Evolutionary conservation across 768 basidiomycete species (phyloP).

Genomic region (Stropharia rugosoannulata): DNA sequence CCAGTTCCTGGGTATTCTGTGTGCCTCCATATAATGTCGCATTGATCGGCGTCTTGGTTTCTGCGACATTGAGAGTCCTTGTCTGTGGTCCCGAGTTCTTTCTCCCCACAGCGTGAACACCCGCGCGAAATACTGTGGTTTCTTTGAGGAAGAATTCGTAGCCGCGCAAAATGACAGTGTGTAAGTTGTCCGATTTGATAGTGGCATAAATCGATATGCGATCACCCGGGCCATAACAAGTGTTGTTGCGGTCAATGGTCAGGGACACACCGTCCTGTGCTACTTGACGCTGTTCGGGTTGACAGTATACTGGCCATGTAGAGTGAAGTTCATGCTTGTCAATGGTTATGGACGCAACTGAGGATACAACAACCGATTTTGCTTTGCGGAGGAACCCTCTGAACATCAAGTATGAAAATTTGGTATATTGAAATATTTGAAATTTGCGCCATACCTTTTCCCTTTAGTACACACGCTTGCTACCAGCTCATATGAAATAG

Average conservation of each 20-base stretch:
- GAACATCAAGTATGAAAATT: constrained; percentile 10
- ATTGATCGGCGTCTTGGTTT: constrained; percentile 72
- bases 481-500: constrained; percentile 88
- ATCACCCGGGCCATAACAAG: constrained; percentile 88
- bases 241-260: constrained; percentile 69
- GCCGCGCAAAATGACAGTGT: constrained; percentile 73
- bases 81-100: constrained; percentile 55
- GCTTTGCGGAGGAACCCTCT: constrained; percentile 84
- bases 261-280: constrained; percentile 71
- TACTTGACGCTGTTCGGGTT: constrained; percentile 69
- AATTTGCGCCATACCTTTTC: constrained; percentile 60
- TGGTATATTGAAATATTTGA: neutral
- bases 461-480: constrained; percentile 85
- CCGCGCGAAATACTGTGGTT: constrained; percentile 70
- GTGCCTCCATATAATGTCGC: constrained; percentile 73
- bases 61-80: constrained; percentile 54
- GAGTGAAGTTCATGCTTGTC: constrained; percentile 95
- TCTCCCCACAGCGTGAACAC: constrained; percentile 52
- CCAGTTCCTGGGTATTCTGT: constrained; percentile 71
- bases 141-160: constrained; percentile 84
- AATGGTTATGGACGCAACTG: constrained; percentile 72
- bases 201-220: constrained; percentile 70
- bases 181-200: constrained; percentile 67
- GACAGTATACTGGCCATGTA: constrained; percentile 88
- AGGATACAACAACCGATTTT: constrained; percentile 67